Conservation (phyloP, 441 rosid genomes). For the Erodium chrysanthum region DNA sequence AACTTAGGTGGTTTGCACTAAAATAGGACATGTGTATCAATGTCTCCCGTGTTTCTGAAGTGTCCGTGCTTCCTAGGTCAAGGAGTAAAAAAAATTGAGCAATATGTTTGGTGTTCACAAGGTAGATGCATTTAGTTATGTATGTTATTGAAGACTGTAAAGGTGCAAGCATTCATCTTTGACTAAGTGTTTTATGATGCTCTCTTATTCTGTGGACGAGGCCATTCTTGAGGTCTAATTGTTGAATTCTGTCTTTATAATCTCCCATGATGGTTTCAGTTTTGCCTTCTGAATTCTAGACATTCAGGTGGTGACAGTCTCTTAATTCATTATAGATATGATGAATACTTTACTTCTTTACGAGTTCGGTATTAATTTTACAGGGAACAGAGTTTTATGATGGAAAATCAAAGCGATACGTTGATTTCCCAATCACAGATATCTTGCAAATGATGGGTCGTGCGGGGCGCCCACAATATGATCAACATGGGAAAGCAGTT, state of each 20-base stretch:
- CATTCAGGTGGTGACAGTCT: background rate
- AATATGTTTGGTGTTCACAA: background rate
- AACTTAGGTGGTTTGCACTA: too few species aligned
- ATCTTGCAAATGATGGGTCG: constrained; percentile 99
- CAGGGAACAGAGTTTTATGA: constrained; percentile 98
- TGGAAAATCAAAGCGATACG: constrained; percentile 93
- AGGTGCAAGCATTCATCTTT: background rate
- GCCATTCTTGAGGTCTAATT: background rate
- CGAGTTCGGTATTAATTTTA: constrained; percentile 13
- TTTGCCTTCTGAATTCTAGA: background rate
- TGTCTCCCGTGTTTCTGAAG: background rate
- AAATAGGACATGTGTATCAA: background rate
- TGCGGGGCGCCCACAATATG: constrained; percentile 97
- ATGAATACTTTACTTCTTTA: constrained; percentile 7
- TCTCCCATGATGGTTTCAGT: background rate
- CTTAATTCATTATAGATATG: background rate
- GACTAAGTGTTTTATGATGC: background rate
- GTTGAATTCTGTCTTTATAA: background rate
- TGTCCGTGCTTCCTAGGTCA: background rate
- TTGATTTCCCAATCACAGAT: constrained; percentile 96
- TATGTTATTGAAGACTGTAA: background rate
- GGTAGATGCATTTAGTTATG: background rate
- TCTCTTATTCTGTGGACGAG: background rate
- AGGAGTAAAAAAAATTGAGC: background rate
- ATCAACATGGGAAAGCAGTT: constrained; percentile 98